Base-by-base conservation (phyloP, 768 basidiomycete genomes). In the Daedaleopsis sinensis region DNA sequence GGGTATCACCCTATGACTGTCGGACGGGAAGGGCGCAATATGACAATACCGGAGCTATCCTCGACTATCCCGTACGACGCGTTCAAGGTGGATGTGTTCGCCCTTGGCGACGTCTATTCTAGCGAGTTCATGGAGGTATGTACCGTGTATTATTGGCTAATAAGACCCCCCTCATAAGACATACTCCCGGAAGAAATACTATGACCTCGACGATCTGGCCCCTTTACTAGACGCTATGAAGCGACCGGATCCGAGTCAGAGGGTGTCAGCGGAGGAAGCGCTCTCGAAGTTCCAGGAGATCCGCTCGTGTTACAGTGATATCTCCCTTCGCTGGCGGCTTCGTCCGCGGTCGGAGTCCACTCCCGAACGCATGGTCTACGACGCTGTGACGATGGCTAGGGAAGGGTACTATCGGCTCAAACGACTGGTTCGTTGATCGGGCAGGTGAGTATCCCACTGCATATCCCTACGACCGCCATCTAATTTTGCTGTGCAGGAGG, bases 31-130 rank as follows among this genome's bases (percentile, higher is more conserved):
- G 68, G 68, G 0, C 54, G 66, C 2, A 68, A 70, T n/a, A 39
- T 61, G 39, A 58, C 66, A 0, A 57, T 68, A 1, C 70, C 70
- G 0, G 70, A 71, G 46, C 61, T 72, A 0, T 68, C 65, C 2
- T 19, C 35, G 19, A 55, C 55, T 3, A 54, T 62, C n/a, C n/a
- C n/a, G n/a, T n/a, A n/a, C n/a, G n/a, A 72, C 42, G 55, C 69
- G 1, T 69, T 62, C 52, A 62, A 67, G 49, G 62, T 63, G 13
- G 71, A 70, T 21, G 61, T 69, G 2, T 70, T 61, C 39, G 61
- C 59, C 0, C 58, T 70, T 1, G 69, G 71, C 1, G 67, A 72
- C 43, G 19, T 70, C 1, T 69, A 65, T 43, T 38, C 55, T 38
- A 64, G 62, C 19, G 65, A 69, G 9, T 63, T 70, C 44, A 27